These are phyloP conservation scores for Graphilbum ipis-grandicollis DNA, from an alignment of 2,329 filamentous ascomycete species.

Conservation along the genomic window DNA sequence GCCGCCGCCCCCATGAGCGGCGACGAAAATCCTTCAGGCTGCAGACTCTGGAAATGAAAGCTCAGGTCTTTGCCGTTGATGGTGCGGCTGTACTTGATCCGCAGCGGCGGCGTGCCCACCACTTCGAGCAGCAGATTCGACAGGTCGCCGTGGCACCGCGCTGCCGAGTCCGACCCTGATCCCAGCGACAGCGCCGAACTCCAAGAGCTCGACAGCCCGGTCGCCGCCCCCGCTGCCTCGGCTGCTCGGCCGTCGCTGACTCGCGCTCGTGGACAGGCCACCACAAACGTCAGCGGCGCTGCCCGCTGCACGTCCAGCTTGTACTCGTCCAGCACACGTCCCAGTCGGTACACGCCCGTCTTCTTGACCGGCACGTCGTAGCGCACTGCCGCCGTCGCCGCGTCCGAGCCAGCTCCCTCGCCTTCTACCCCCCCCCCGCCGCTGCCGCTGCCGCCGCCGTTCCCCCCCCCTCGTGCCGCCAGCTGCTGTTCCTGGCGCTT, in stretches of 20 bases:
- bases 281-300: conserved; percentile 64
- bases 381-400: conserved; percentile 38
- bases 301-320: conserved; percentile 78
- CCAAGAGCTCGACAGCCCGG: too few relatives aligned
- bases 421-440: conserved; percentile 31
- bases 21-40: conserved; percentile 71
- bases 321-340: conserved; percentile 78
- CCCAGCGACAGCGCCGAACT: conserved; percentile 24
- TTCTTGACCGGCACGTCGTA: conserved; percentile 67
- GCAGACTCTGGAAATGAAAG: conserved; percentile 83
- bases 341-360: conserved; percentile 70
- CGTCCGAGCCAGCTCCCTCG: conserved; percentile 7
- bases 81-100: conserved; percentile 78
- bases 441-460: conserved; percentile 14
- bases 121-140: conserved; percentile 75
- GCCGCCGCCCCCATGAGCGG: conserved; percentile 48
- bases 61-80: conserved; percentile 72
- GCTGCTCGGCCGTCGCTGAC: conserved; percentile 29
- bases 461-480: neutral
- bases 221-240: neutral
- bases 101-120: conserved; percentile 74
- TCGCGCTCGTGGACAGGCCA: conserved; percentile 64
- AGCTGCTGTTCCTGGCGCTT: conserved; percentile 29
- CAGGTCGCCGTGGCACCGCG: conserved; percentile 68
- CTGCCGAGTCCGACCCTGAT: conserved; percentile 8